Base-by-base conservation (phyloP, 768 basidiomycete species). In the Neoboletus magnificus region DNA sequence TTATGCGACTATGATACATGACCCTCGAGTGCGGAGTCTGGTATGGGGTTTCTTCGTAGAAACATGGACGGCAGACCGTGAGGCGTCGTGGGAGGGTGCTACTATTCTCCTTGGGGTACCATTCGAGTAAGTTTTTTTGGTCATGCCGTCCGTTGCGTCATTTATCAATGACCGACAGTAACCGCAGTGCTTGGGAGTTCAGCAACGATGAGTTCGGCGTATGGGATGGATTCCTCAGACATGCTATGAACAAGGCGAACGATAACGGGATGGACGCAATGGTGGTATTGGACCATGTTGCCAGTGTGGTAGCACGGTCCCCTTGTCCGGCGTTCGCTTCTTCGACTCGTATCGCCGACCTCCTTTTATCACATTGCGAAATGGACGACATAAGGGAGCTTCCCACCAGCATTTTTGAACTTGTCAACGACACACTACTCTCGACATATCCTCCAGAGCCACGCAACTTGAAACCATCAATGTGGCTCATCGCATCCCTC, bases 381-480 rank as follows among this genome's bases (percentile, higher is more conserved):
- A 73, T 80, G 54, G 61, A 72, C 30, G 81, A 83, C 4, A 71
- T 77, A 36, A 77, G 79, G 25, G 77, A 81, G 20, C 66, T 86
- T 1, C 87, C 89, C 3, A 69, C 72, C 15, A 65, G 71, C 23
- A 63, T 90, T 16, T 67, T 89, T 29, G 79, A 82, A 43, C 80
- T 89, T 51, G 75, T 84, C 50, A 82, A 84, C 56, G 79, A 82
- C 41, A 82, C 82, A 0, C 73, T 91, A 54, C 70, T 74, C 22
- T 75, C 79, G 10, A 79, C 80, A 10, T 92, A 92, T 70, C 89
- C 89, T 0, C 86, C 88, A 0, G 78, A 79, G 20, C 76, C 79
- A 5, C 73, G 74, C 45, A 79, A 82, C 61, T 76, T 78, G 63
- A 75, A 79, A 49, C 76, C 77, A 36, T 79, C 80, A 35, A 73